phyloP scores from a whole-genome alignment of 768 basidiomycete genomes.

The Phlegmacium glaucopus region DNA sequence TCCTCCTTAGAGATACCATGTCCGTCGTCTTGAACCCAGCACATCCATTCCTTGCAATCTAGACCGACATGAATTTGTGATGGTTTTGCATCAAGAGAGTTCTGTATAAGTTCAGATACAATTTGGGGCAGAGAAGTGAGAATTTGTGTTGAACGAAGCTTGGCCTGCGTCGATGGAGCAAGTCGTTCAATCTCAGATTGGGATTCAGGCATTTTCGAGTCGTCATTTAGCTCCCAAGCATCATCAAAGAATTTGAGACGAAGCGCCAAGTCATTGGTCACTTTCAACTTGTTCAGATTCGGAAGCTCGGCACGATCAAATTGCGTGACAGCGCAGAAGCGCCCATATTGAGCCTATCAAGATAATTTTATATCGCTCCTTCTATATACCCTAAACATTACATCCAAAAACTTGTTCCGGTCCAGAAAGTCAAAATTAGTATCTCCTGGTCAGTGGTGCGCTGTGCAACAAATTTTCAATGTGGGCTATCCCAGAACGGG shows the following conservation, averaged over 20 bases:
- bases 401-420: too few relatives aligned
- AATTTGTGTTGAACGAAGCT: constrained; percentile 79
- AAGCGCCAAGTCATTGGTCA: constrained; percentile 4
- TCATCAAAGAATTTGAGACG: not conserved
- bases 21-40: constrained; percentile 88
- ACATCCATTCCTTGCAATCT: constrained; percentile 73
- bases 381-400: too few relatives aligned
- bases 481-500: too few relatives aligned
- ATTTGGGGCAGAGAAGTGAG: constrained; percentile 79
- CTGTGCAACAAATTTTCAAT: too few relatives aligned
- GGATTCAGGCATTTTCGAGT: constrained; percentile 15
- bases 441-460: too few relatives aligned
- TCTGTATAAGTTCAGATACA: constrained; percentile 85
- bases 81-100: constrained; percentile 82
- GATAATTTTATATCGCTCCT: too few relatives aligned
- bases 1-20: constrained; percentile 64
- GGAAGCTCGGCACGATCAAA: too few relatives aligned
- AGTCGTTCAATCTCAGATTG: constrained; percentile 40
- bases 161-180: constrained; percentile 57
- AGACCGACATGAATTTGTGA: constrained; percentile 67
- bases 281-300: too few relatives aligned
- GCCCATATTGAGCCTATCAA: too few relatives aligned
- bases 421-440: too few relatives aligned
- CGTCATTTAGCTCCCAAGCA: not conserved
- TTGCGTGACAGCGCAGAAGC: too few relatives aligned